Evolutionary conservation across 2,329 filamentous ascomycete species (phyloP).

Genomic region (Zasmidium citrigriseum): DNA sequence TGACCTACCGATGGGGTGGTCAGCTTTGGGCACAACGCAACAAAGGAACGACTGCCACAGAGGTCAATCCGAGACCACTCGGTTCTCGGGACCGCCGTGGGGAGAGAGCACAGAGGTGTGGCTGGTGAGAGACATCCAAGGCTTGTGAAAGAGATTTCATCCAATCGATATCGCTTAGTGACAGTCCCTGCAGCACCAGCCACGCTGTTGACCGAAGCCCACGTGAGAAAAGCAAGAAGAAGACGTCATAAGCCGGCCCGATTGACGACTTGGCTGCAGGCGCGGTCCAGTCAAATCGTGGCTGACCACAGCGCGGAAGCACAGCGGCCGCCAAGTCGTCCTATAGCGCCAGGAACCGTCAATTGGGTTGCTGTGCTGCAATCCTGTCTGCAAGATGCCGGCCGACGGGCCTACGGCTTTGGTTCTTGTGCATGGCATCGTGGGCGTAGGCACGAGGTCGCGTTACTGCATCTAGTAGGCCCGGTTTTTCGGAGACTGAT

Average conservation of each 20-base stretch:
- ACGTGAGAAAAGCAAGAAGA: background rate
- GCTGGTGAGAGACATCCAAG: background rate
- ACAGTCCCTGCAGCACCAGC: too few species aligned
- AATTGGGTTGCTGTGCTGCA: background rate
- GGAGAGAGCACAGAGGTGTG: too few species aligned
- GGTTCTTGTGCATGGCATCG: background rate
- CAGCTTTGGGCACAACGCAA: background rate
- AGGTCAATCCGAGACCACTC: background rate
- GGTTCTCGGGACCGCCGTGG: background rate
- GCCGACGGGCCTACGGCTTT: background rate
- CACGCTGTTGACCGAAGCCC: too few species aligned
- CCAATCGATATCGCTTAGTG: too few species aligned
- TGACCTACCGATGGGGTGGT: background rate
- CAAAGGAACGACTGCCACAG: background rate
- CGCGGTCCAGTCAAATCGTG: background rate
- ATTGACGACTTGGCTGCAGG: background rate
- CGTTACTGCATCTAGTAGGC: background rate
- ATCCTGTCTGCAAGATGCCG: background rate
- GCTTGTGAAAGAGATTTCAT: too few species aligned
- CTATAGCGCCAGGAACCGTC: background rate
- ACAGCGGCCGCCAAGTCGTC: background rate
- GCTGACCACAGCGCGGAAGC: too few species aligned
- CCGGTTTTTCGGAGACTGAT: background rate
- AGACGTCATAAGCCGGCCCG: background rate
- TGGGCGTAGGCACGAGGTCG: background rate